Evolutionary conservation across 306 rosid genomes (phyloP).

Genomic region (Parietaria judaica): DNA sequence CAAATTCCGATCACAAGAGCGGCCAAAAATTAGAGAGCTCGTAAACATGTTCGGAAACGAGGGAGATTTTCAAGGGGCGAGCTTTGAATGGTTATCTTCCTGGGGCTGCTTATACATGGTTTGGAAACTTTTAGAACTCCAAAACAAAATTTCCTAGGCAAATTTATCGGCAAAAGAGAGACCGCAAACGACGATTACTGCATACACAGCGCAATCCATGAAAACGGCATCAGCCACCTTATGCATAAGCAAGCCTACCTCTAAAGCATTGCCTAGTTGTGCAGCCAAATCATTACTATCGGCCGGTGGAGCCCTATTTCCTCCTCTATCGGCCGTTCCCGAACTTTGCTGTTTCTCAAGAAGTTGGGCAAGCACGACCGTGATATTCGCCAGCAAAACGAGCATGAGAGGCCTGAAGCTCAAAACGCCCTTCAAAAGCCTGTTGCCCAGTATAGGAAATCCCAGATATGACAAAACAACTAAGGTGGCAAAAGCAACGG

Average conservation of each 20-base stretch:
- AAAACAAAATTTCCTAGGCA: not conserved
- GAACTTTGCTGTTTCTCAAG: slow-evolving; percentile 26
- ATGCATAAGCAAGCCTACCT: slow-evolving; percentile 35
- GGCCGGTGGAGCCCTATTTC: not conserved
- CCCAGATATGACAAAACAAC: slow-evolving; percentile 44
- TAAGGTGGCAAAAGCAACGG: slow-evolving; percentile 39
- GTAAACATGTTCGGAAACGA: too few relatives aligned
- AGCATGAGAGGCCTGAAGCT: slow-evolving; percentile 55
- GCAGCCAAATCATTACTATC: slow-evolving; percentile 30
- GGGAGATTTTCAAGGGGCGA: too few relatives aligned
- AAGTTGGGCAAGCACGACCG: slow-evolving; percentile 47
- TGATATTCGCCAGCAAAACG: slow-evolving; percentile 52
- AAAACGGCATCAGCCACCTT: slow-evolving; percentile 56
- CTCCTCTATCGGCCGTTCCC: slow-evolving; percentile 16
- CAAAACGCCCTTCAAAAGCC: slow-evolving; percentile 28
- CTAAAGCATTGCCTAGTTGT: slow-evolving; percentile 40
- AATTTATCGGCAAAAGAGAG: slow-evolving; percentile 30
- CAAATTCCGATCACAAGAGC: too few relatives aligned
- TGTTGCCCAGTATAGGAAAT: slow-evolving; percentile 31
- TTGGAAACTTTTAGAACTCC: too few relatives aligned
- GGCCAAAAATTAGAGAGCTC: too few relatives aligned
- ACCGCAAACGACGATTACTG: slow-evolving; percentile 52
- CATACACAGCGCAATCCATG: slow-evolving; percentile 66
- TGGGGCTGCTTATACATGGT: not conserved
- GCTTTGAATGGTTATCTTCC: too few relatives aligned